These are phyloP conservation scores for Colletotrichum endophyticum DNA, from an alignment of 2,329 filamentous ascomycete species.

Conservation along the genomic window DNA sequence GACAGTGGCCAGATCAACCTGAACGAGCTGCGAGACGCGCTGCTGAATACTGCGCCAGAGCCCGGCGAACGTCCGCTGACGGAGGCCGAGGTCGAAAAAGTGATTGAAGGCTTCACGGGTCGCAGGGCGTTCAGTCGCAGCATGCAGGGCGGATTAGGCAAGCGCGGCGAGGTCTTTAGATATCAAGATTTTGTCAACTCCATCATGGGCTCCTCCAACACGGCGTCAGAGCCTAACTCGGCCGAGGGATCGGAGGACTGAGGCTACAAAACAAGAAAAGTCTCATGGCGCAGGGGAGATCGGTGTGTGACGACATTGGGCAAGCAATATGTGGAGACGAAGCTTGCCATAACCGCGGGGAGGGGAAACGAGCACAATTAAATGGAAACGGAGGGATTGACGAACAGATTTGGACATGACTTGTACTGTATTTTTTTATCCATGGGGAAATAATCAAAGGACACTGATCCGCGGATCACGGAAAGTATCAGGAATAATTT, in stretches of 20 bases:
- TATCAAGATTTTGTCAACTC: constrained; percentile 91
- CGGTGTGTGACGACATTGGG: constrained; percentile 6
- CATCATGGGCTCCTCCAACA: constrained; percentile 59
- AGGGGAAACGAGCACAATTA: neutral
- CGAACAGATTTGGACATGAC: constrained; percentile 4
- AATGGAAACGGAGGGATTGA: constrained; percentile 5
- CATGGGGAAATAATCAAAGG: neutral
- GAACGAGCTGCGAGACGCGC: constrained; percentile 78
- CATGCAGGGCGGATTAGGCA: constrained; percentile 57
- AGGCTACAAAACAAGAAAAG: neutral
- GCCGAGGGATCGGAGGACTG: constrained; percentile 28
- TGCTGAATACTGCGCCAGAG: constrained; percentile 83
- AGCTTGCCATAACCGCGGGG: neutral
- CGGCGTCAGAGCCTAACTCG: constrained; percentile 35
- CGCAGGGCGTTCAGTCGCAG: constrained; percentile 80
- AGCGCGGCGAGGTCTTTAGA: constrained; percentile 86
- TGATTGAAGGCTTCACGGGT: constrained; percentile 86
- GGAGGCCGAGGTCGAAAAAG: constrained; percentile 79
- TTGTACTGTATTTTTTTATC: constrained; percentile 13
- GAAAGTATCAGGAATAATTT: constrained; percentile 1
- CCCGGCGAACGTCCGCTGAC: constrained; percentile 69
- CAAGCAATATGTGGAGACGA: constrained; percentile 2
- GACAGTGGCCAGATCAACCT: constrained; percentile 93
- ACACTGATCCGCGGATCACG: neutral
- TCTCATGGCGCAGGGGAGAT: neutral